Evolutionary conservation across 2,329 filamentous ascomycete genomes (phyloP).

Genomic region (Apiospora marii): DNA sequence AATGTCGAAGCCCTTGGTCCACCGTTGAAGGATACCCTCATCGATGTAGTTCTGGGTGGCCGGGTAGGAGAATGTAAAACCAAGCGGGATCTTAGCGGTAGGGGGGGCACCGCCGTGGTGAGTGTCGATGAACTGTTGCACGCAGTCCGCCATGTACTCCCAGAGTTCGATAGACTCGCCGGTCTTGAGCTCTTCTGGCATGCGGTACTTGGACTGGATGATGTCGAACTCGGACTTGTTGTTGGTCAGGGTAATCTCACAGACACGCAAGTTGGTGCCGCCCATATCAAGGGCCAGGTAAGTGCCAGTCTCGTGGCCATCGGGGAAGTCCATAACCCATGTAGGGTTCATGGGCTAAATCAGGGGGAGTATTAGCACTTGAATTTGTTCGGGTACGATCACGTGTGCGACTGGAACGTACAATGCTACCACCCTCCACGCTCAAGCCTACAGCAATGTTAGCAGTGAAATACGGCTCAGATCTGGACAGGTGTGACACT

Average conservation of each 20-base stretch:
- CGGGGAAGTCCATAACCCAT: constrained; percentile 91
- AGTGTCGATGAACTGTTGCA: constrained; percentile 88
- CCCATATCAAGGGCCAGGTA: constrained; percentile 95
- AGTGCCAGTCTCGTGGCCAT: constrained; percentile 85
- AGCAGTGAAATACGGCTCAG: neutral
- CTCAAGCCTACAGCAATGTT: constrained; percentile 68
- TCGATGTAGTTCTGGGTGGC: constrained; percentile 94
- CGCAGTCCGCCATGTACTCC: constrained; percentile 93
- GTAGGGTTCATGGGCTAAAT: constrained; percentile 93
- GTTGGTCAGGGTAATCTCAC: constrained; percentile 88
- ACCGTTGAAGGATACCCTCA: constrained; percentile 89
- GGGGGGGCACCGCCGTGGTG: constrained; percentile 72
- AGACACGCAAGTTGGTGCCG: constrained; percentile 93
- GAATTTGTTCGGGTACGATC: constrained; percentile 1
- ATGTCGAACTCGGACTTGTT: constrained; percentile 92
- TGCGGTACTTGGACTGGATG: constrained; percentile 93
- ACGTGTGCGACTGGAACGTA: constrained; percentile 56
- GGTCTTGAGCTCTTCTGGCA: constrained; percentile 92
- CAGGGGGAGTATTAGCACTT: neutral
- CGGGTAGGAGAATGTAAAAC: constrained; percentile 97
- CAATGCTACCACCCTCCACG: constrained; percentile 90
- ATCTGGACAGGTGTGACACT: neutral
- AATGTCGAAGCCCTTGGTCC: constrained; percentile 98
- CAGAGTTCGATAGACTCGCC: constrained; percentile 86
- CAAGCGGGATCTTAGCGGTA: constrained; percentile 75